Percentiles rank a stretch among this genome's conserved stretches.
phyloP scores from a whole-genome alignment of 169 alveolate genomes.

The Perkinsus marinus region DNA sequence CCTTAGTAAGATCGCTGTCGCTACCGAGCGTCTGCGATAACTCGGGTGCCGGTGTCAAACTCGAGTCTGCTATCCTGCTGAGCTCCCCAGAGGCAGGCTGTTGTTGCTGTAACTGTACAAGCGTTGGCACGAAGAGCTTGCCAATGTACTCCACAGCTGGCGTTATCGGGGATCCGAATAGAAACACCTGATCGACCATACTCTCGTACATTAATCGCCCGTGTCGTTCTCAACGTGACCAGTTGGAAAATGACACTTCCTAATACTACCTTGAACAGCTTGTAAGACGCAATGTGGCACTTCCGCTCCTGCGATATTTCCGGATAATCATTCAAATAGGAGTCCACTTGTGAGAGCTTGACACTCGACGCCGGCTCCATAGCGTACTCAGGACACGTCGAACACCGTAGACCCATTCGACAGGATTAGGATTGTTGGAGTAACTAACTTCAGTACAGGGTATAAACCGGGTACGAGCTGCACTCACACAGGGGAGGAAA shows the following conservation, averaged over 20 bases:
- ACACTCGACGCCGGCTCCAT: background rate
- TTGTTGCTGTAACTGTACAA: background rate
- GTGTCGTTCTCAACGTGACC: no score
- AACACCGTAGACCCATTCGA: background rate
- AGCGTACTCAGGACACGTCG: background rate
- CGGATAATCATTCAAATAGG: background rate
- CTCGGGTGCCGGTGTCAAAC: background rate
- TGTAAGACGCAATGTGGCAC: background rate
- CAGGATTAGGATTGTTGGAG: no score
- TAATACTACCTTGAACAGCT: background rate
- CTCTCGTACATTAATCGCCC: background rate
- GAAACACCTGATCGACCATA: background rate
- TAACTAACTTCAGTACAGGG: no score
- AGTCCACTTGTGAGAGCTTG: background rate
- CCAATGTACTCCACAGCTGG: background rate
- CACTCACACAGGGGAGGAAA: no score
- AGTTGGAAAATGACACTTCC: background rate
- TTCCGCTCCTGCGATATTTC: background rate
- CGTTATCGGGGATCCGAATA: background rate
- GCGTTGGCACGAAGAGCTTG: background rate
- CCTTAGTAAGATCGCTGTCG: background rate
- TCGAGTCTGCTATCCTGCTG: background rate
- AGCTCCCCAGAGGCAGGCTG: background rate
- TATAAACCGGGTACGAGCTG: no score
- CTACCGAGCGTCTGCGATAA: background rate